A percentile compares a stretch with the other conserved stretches of the same genome.
These are phyloP conservation scores for Elsinoe ampelina DNA, from an alignment of 2,329 filamentous ascomycete genomes.

Conservation along the genomic window DNA sequence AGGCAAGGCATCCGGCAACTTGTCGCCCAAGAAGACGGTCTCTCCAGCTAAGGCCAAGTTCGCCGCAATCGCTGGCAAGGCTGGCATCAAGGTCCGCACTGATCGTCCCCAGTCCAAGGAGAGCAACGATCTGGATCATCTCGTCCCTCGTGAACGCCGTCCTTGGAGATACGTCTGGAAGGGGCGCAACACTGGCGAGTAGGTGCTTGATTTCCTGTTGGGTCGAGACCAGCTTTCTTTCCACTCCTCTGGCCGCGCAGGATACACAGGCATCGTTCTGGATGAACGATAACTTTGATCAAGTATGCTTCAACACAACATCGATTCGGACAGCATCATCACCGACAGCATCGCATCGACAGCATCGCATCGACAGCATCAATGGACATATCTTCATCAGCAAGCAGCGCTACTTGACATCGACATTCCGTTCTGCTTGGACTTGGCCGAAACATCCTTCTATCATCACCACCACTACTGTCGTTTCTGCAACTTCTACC, in stretches of 20 bases:
- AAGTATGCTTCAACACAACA: neutral
- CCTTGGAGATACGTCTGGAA: conserved; percentile 28
- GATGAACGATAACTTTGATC: neutral
- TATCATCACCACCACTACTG: neutral
- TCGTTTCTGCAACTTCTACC: too few species aligned
- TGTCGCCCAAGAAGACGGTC: conserved; percentile 14
- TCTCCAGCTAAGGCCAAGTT: conserved; percentile 40
- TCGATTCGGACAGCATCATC: neutral
- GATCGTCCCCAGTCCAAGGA: conserved; percentile 15
- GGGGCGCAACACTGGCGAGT: conserved; percentile 18
- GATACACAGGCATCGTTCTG: conserved; percentile 7
- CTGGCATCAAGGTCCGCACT: conserved; percentile 29
- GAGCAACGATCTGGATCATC: conserved; percentile 16
- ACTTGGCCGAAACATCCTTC: neutral
- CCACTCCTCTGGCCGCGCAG: neutral
- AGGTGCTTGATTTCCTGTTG: neutral
- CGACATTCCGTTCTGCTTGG: neutral
- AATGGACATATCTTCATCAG: neutral
- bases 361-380: neutral
- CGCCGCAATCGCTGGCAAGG: conserved; percentile 38
- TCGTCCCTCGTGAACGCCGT: conserved; percentile 22
- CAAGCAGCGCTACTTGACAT: conserved; percentile 6
- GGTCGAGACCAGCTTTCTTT: neutral
- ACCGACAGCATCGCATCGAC: too few species aligned
- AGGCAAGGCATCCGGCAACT: neutral